Conservation (phyloP, 768 basidiomycete genomes). For the Boletus reticulatus region DNA sequence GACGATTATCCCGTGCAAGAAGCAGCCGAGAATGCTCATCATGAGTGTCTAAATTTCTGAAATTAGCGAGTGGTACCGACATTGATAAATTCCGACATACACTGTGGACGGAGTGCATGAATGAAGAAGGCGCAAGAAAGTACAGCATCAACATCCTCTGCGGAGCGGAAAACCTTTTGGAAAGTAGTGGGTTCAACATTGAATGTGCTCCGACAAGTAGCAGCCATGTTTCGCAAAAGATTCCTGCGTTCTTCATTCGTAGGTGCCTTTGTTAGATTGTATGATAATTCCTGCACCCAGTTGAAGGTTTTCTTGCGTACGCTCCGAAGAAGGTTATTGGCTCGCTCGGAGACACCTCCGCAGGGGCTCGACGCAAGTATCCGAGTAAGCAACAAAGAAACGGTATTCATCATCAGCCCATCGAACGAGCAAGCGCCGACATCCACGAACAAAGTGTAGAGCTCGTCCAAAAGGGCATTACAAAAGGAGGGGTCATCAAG, state of each 20-base stretch:
- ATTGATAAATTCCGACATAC: background rate
- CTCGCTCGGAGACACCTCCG: constrained; percentile 21
- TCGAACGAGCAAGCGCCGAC: constrained; percentile 16
- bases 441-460: background rate
- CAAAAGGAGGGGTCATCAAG: background rate
- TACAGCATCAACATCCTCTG: too few species aligned
- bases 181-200: background rate
- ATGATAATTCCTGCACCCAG: too few species aligned
- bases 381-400: too few species aligned
- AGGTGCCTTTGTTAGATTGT: too few species aligned
- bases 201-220: background rate
- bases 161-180: background rate
- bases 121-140: constrained; percentile 11
- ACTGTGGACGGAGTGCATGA: constrained; percentile 8
- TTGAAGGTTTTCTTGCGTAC: background rate
- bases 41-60: background rate
- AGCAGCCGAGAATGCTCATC: background rate
- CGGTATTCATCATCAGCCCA: constrained; percentile 25
- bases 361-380: background rate
- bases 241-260: too few species aligned
- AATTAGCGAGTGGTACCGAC: background rate
- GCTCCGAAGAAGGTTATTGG: background rate
- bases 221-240: background rate
- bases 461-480: background rate
- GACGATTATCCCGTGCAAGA: too few species aligned